These are phyloP conservation scores for Puccinia novopanici DNA, from an alignment of 1,284 basidiomycete genomes.

Conservation along the genomic window DNA sequence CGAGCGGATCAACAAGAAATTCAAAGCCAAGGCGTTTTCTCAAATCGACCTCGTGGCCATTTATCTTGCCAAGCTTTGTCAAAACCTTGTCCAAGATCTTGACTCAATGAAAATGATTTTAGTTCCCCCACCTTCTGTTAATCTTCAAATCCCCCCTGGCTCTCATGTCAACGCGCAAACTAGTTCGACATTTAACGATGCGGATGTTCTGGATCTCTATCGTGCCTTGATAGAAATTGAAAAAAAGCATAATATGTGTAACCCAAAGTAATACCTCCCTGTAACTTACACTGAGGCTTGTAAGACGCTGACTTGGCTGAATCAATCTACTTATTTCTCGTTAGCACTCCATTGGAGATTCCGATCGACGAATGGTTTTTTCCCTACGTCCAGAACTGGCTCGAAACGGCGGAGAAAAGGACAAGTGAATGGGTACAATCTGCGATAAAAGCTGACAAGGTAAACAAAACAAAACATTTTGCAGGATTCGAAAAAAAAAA, in stretches of 20 bases:
- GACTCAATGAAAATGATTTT: conserved; percentile 37
- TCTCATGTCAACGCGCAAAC: neutral
- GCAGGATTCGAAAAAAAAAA: neutral
- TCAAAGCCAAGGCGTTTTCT: conserved; percentile 75
- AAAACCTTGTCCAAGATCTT: conserved; percentile 43
- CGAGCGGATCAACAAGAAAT: conserved; percentile 80
- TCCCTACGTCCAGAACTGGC: conserved; percentile 84
- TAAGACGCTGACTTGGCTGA: no score
- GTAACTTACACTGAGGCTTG: neutral
- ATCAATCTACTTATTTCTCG: conserved; percentile 17
- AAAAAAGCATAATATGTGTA: conserved; percentile 51
- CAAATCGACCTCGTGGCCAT: conserved; percentile 40
- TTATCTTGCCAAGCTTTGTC: conserved; percentile 33
- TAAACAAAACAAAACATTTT: conserved; percentile 57
- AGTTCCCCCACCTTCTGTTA: conserved; percentile 8
- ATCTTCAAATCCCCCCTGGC: neutral
- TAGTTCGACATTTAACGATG: conserved; percentile 24
- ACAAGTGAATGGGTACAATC: conserved; percentile 92
- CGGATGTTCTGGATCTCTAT: conserved; percentile 43
- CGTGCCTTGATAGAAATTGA: conserved; percentile 36
- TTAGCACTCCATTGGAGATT: conserved; percentile 47
- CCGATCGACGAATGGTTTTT: conserved; percentile 71
- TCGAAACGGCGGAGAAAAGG: conserved; percentile 83
- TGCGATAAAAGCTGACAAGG: conserved; percentile 85
- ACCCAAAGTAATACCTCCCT: conserved; percentile 33